Conservation (phyloP, 306 rosid species). For the Gastrolobium bilobum region DNA sequence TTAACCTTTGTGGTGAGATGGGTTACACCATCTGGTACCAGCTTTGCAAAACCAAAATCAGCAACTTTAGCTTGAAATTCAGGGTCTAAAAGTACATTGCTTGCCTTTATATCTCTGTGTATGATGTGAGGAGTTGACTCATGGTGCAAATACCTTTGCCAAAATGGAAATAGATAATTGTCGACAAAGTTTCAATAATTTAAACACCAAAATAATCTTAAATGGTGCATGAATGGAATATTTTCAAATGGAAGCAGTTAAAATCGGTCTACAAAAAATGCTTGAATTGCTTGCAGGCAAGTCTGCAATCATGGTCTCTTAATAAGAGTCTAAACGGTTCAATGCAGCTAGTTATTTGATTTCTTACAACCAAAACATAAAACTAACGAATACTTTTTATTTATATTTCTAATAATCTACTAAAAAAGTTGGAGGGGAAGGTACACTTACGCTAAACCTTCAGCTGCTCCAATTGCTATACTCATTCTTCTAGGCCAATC, state of each 20-base stretch:
- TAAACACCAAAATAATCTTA: not conserved
- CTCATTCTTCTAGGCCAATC: constrained; percentile 77
- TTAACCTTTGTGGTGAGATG: constrained; percentile 84
- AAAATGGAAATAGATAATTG: not conserved
- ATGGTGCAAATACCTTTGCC: constrained; percentile 75
- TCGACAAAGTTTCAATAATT: not conserved
- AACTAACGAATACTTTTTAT: not conserved
- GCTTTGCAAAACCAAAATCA: constrained; percentile 88
- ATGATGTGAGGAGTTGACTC: constrained; percentile 78
- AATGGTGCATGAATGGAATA: not conserved
- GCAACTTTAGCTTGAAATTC: constrained; percentile 81
- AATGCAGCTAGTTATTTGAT: not conserved
- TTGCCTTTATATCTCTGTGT: constrained; percentile 84
- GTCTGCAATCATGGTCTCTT: not conserved
- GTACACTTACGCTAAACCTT: constrained; percentile 73
- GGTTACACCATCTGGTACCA: constrained; percentile 73
- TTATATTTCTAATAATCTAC: no score
- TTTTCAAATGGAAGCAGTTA: not conserved
- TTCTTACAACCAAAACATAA: not conserved
- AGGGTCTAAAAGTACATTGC: constrained; percentile 73
- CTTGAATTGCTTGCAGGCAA: not conserved
- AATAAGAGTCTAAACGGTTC: not conserved
- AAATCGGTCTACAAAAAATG: not conserved
- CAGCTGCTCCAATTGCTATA: constrained; percentile 79
- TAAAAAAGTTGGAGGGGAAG: not conserved